phyloP scores from a whole-genome alignment of 2,329 filamentous ascomycete genomes.

The Fusarium metavorans region DNA sequence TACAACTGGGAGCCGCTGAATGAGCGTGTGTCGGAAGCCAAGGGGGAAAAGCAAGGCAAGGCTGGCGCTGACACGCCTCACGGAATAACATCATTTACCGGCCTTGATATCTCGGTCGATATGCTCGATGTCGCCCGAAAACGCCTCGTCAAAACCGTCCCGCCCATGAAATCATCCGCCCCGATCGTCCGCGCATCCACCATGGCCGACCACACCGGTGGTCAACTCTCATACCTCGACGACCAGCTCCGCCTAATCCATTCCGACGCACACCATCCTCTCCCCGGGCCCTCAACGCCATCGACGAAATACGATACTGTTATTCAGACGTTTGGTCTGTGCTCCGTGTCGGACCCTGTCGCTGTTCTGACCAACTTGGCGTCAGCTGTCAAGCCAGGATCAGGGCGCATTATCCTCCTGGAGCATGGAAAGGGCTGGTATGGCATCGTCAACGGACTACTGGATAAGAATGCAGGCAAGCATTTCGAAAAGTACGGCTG shows the following conservation, averaged over 20 bases:
- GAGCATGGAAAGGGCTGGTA: constrained; percentile 72
- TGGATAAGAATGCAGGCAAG: constrained; percentile 66
- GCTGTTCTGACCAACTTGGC: constrained; percentile 66
- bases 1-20: constrained; percentile 66
- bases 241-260: constrained; percentile 61
- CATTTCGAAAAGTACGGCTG: constrained; percentile 73
- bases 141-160: constrained; percentile 61
- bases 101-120: constrained; percentile 69
- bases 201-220: constrained; percentile 50
- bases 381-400: constrained; percentile 61
- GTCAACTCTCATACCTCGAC: constrained; percentile 55
- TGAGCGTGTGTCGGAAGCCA: constrained; percentile 32
- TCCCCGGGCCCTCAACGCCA: constrained; percentile 53
- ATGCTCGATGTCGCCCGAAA: constrained; percentile 70
- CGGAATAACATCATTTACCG: constrained; percentile 68
- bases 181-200: constrained; percentile 49
- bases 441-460: constrained; percentile 64
- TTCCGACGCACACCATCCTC: constrained; percentile 59
- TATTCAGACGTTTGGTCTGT: constrained; percentile 74
- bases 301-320: constrained; percentile 70
- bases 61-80: constrained; percentile 4
- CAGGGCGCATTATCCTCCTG: constrained; percentile 70
- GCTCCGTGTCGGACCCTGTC: constrained; percentile 70
- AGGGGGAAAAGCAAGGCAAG: constrained; percentile 15
- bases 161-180: constrained; percentile 49